Conservation (phyloP, 2,329 filamentous ascomycete species). For the Aspergillus sp. region DNA sequence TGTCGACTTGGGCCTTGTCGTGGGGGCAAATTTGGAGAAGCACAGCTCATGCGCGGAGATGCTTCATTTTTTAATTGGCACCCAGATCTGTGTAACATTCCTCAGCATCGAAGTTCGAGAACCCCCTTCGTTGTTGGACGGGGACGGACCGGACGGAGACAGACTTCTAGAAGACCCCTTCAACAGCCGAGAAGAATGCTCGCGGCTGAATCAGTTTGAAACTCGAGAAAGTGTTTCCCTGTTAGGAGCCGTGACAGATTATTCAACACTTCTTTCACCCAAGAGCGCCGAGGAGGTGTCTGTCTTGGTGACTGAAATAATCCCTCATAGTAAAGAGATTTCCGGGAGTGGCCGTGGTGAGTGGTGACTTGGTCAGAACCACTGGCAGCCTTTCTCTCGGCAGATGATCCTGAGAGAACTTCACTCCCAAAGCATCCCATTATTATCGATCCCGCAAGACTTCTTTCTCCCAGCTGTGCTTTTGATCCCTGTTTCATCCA, state of each 20-base stretch:
- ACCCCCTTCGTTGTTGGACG: not conserved
- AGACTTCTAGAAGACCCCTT: not conserved
- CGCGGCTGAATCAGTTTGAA: not conserved
- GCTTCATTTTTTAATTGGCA: slow-evolving; percentile 3
- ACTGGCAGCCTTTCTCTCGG: slow-evolving; percentile 3
- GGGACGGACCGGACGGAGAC: not conserved
- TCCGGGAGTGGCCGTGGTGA: slow-evolving; percentile 1
- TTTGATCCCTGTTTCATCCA: not conserved
- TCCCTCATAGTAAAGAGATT: slow-evolving; percentile 13
- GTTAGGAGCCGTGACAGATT: not conserved
- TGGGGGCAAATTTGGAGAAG: slow-evolving; percentile 10
- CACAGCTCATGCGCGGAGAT: not conserved
- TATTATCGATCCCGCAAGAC: no score
- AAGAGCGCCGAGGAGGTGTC: slow-evolving; percentile 5
- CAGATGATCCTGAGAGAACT: slow-evolving; percentile 3
- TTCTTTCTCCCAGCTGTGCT: not conserved
- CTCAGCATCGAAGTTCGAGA: not conserved
- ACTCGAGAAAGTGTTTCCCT: not conserved
- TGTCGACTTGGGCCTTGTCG: not conserved
- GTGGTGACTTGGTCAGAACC: slow-evolving; percentile 5
- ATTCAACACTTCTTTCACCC: not conserved
- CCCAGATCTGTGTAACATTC: slow-evolving; percentile 19
- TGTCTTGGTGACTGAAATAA: slow-evolving; percentile 8
- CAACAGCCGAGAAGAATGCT: not conserved
- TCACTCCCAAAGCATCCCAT: not conserved